Base-by-base conservation (phyloP, 208 protist species). In the Leptomonas seymouri region DNA sequence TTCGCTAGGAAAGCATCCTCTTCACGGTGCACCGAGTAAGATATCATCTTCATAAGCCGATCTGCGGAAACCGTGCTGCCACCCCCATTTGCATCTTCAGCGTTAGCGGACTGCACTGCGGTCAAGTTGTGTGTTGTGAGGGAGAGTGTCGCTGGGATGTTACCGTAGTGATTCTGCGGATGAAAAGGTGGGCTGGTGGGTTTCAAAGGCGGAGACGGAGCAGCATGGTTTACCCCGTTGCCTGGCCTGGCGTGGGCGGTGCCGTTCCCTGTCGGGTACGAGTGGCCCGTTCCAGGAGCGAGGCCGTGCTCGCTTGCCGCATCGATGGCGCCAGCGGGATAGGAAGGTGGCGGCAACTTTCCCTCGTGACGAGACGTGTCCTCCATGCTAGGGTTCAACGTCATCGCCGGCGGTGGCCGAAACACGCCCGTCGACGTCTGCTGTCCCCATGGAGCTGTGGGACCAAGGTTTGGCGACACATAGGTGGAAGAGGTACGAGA, bases 361-460 rank as follows among this genome's bases (percentile, higher is more conserved):
- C 49, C 59, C 39, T 68, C 73, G 56, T 63, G 73, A 21, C 25
- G 74, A 11, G 51, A 28, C 25, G 51, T 34, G n/a, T 76, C 55
- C 11, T 62, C 55, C n/a, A 23, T 20, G 76, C 62, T 53, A 23
- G 50, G 30, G 36, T 67, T 72, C 39, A 80, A 44, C 23, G 59
- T 60, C 46, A 76, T 60, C 21, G 66, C 27, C 16, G 71, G 74
- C n/a, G 87, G 86, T 18, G 87, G 84, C n/a, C 86, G 81, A 57
- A 92, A 92, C n/a, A 83, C 71, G 15, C 87, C 87, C 0, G 86
- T 89, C 12, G 81, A 81, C 27, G 78, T 87, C 63, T 92, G 81
- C 45, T 87, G 76, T 6, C 72, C 73, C 86, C 86, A 92, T 16
- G 78, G 80, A 6, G 76, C 80, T 28, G 87, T 87, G 18, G 87